A percentile compares a stretch with the other conserved stretches of the same genome.
Evolutionary conservation across 2,329 filamentous ascomycete species (phyloP).

Genomic region (Fusarium sp.): DNA sequence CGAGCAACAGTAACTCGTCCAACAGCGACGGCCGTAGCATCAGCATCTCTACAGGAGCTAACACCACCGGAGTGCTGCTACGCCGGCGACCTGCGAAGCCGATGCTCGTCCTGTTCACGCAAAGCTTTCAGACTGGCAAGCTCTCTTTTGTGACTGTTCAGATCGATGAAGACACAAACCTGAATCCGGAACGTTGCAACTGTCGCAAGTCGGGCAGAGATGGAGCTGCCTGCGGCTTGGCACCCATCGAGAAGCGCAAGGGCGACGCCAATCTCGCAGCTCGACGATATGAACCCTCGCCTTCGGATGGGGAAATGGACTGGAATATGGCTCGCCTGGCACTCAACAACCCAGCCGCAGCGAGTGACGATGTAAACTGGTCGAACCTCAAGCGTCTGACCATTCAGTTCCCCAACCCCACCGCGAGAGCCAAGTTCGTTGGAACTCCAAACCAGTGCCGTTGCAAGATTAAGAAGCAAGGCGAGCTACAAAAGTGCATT

Average conservation of each 20-base stretch:
- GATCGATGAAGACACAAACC: constrained; percentile 45
- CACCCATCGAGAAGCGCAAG: constrained; percentile 43
- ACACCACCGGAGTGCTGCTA: constrained; percentile 42
- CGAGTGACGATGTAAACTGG: constrained; percentile 31
- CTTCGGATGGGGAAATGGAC: constrained; percentile 24
- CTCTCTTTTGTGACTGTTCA: constrained; percentile 45
- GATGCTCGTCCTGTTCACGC: constrained; percentile 49
- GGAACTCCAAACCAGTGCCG: constrained; percentile 43
- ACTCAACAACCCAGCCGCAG: constrained; percentile 40
- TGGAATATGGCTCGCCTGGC: constrained; percentile 48
- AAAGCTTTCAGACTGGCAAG: constrained; percentile 30
- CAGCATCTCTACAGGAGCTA: constrained; percentile 39
- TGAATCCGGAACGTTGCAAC: constrained; percentile 49
- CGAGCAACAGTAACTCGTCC: constrained; percentile 41
- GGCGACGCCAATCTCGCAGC: constrained; percentile 41
- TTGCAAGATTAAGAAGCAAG: constrained; percentile 40
- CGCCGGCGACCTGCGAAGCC: constrained; percentile 47
- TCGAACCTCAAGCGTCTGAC: constrained; percentile 45
- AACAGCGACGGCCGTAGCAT: constrained; percentile 39
- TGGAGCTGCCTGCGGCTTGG: constrained; percentile 37
- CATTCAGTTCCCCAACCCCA: constrained; percentile 42
- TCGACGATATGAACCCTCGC: constrained; percentile 41
- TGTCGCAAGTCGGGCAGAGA: constrained; percentile 44
- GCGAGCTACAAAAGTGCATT: constrained; percentile 40
- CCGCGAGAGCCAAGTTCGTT: constrained; percentile 38